Conservation (phyloP, 352 stramenopile species). For the Phytophthora melonis region DNA sequence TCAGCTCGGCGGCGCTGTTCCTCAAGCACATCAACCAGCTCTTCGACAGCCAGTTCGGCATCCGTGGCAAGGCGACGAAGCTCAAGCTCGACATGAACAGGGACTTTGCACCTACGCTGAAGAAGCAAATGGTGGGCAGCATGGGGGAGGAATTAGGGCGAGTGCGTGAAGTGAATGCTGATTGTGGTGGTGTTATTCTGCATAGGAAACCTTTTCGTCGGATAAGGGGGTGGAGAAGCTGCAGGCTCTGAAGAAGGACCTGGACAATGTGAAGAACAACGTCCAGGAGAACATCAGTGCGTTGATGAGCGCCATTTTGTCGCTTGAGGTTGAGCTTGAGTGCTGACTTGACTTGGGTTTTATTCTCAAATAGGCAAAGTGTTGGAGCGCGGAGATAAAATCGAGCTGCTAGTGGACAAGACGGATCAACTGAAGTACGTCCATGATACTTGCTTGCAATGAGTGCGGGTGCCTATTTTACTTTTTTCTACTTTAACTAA, state of each 20-base stretch:
- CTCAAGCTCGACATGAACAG: constrained; percentile 90
- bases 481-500: constrained; percentile 6
- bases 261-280: constrained; percentile 82
- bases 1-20: constrained; percentile 82
- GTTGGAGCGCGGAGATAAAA: constrained; percentile 88
- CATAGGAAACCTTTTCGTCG: constrained; percentile 81
- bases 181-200: constrained; percentile 3
- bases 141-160: neutral
- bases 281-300: constrained; percentile 88
- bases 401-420: constrained; percentile 89
- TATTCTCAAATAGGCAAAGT: constrained; percentile 65
- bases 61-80: constrained; percentile 89
- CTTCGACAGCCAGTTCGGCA: constrained; percentile 88
- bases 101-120: constrained; percentile 84
- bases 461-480: neutral
- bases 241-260: constrained; percentile 81
- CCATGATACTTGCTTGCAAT: neutral
- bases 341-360: constrained; percentile 6
- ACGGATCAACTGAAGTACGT: constrained; percentile 86
- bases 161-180: constrained; percentile 4
- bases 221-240: constrained; percentile 79
- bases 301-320: constrained; percentile 9
- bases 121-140: constrained; percentile 81
- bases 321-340: neutral
- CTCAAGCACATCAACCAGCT: constrained; percentile 88